phyloP scores from a whole-genome alignment of 2,329 filamentous ascomycete species.

The Fusarium acutatum region DNA sequence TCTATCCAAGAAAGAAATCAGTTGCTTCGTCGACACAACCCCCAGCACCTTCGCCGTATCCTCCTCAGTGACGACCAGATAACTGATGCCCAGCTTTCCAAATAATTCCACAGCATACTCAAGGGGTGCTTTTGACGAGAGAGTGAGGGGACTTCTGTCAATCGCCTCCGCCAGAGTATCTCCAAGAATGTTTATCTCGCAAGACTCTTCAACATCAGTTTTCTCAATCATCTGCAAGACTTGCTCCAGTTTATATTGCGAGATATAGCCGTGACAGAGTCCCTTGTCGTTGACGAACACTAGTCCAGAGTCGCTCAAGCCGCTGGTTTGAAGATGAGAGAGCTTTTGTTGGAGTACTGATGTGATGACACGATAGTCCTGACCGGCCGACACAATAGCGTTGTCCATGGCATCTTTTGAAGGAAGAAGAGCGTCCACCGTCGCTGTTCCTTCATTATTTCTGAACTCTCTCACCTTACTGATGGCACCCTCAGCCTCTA shows the following conservation, averaged over 20 bases:
- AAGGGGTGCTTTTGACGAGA: constrained; percentile 3
- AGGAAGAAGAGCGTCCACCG: background rate
- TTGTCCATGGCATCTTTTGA: background rate
- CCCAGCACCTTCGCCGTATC: constrained; percentile 10
- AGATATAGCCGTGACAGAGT: background rate
- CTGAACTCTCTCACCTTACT: background rate
- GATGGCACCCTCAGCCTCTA: constrained; percentile 11
- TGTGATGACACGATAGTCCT: background rate
- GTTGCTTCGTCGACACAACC: background rate
- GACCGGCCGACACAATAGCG: background rate
- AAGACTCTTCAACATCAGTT: background rate
- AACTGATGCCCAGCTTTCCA: background rate
- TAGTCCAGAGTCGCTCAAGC: constrained; percentile 3
- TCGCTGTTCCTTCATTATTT: constrained; percentile 3
- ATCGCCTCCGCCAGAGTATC: background rate
- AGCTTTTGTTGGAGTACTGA: background rate
- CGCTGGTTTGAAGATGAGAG: background rate
- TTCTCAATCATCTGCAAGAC: background rate
- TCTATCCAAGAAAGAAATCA: background rate
- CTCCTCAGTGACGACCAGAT: constrained; percentile 1
- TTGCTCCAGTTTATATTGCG: background rate
- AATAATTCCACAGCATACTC: constrained; percentile 23
- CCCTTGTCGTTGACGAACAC: background rate
- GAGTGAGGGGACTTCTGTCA: background rate
- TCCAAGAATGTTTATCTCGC: background rate